Evolutionary conservation across 768 basidiomycete species (phyloP), one percentile per base, ranked within the genome.

Genomic region (Lactarius deliciosus): DNA sequence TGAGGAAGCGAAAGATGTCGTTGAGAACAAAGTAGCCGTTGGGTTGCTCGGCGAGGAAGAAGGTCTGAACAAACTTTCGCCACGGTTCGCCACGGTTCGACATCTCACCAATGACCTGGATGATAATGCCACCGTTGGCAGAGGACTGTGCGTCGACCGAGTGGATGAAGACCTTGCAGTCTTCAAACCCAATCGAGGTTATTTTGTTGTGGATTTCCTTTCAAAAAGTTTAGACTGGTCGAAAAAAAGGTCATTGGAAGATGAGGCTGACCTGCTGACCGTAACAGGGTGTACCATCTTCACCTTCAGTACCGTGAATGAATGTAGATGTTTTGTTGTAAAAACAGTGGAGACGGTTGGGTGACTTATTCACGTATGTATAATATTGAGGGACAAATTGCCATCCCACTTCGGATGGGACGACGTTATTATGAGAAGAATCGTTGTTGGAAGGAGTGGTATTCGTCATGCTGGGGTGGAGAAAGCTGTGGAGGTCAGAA

Each of bases 371-470:
- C 77, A 99, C 91, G 83, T 92, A 96, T 73, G 92, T 96, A 82
- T 99, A 99, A 81, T 98, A 98, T 80, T 99, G 96, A 58, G 94
- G 94, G 72, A 97, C 95, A 81, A 98, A 98, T 80, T 98, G 95
- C 94, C 95, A 98, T 80, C 96, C 95, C 76, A 98, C 96, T 81
- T 97, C 94, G 73, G 89, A 93, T 78, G 91, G 91, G 82, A 89
- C 81, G 81, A 92, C 88, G 75, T 82, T 84, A 78, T 81, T 82
- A 75, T 85, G 84, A 72, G 79, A 70, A 78, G 74, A 54, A 45
- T 68, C 68, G 59, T 60, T 62, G 73, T 78, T 69, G 73, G 85
- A 73, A 76, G 79, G 69, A 69, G 79, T 70, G 72, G 82, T 79
- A 74, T 68, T 72, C 67, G 75, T 77, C 77, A 79, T 80, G 63